These are phyloP conservation scores for Aspergillus spinulosporus DNA, from an alignment of 2,329 filamentous ascomycete species.

Conservation along the genomic window DNA sequence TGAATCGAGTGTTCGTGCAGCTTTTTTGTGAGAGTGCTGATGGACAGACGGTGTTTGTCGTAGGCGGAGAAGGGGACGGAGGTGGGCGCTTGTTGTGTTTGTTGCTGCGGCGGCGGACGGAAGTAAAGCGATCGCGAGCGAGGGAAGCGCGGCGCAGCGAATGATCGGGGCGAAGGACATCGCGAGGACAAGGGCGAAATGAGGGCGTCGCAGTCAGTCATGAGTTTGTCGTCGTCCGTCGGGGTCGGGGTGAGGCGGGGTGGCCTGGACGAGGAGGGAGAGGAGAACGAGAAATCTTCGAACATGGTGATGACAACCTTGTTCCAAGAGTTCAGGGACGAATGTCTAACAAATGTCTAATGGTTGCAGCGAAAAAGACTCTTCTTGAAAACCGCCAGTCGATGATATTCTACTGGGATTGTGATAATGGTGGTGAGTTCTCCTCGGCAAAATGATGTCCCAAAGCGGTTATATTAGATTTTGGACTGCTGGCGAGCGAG, in stretches of 20 bases:
- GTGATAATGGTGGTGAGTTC: background rate
- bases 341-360: background rate
- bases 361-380: background rate
- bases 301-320: conserved; percentile 32
- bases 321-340: background rate
- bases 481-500: background rate
- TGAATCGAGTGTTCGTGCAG: conserved; percentile 43
- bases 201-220: conserved; percentile 40
- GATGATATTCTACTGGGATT: background rate
- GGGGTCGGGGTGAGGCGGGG: conserved; percentile 25
- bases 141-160: conserved; percentile 31
- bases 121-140: conserved; percentile 37
- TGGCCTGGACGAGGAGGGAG: conserved; percentile 34
- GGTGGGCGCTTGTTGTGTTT: conserved; percentile 30
- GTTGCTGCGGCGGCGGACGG: conserved; percentile 34
- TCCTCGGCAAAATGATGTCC: conserved; percentile 7
- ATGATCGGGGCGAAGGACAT: conserved; percentile 42
- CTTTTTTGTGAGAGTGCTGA: conserved; percentile 42
- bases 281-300: conserved; percentile 45
- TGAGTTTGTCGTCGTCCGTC: conserved; percentile 36
- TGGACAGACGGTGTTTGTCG: conserved; percentile 42
- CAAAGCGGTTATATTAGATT: conserved; percentile 14
- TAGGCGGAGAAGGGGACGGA: conserved; percentile 48
- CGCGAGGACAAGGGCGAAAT: conserved; percentile 46
- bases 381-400: background rate